phyloP scores from a whole-genome alignment of 2,329 filamentous ascomycete genomes.

The Orbilia quercus region DNA sequence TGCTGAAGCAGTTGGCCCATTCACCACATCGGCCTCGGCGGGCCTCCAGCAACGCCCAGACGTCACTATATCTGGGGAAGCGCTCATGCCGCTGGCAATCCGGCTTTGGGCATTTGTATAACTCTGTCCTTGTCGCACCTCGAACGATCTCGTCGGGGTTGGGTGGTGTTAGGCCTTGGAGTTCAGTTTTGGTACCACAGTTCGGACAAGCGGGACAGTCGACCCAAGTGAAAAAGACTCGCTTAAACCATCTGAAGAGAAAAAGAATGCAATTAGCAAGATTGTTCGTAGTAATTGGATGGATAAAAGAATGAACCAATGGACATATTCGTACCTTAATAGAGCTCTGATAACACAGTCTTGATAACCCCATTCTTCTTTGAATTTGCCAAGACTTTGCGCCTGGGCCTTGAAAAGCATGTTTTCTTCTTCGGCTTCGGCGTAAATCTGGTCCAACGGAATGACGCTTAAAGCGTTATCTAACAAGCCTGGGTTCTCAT shows the following conservation, averaged over 20 bases:
- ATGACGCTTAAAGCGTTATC: constrained; percentile 90
- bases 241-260: constrained; percentile 84
- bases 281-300: too few species aligned
- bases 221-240: constrained; percentile 94
- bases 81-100: constrained; percentile 83
- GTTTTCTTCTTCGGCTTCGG: constrained; percentile 91
- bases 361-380: constrained; percentile 94
- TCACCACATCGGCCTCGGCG: constrained; percentile 88
- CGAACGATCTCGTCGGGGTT: constrained; percentile 89
- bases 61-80: constrained; percentile 93
- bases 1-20: constrained; percentile 98
- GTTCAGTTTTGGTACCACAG: constrained; percentile 84
- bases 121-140: constrained; percentile 85
- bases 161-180: constrained; percentile 83
- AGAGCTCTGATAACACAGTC: constrained; percentile 93
- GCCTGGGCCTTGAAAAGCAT: constrained; percentile 89
- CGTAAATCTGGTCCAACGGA: constrained; percentile 89
- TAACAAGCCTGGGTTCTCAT: constrained; percentile 93
- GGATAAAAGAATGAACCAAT: constrained; percentile 30
- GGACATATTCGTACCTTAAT: constrained; percentile 72
- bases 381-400: constrained; percentile 83
- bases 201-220: constrained; percentile 89
- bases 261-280: constrained; percentile 4
- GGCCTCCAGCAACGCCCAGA: constrained; percentile 90
- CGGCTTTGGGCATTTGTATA: constrained; percentile 84